Conservation (phyloP, 352 stramenopile species). For the Phytopythium mirpurense region DNA sequence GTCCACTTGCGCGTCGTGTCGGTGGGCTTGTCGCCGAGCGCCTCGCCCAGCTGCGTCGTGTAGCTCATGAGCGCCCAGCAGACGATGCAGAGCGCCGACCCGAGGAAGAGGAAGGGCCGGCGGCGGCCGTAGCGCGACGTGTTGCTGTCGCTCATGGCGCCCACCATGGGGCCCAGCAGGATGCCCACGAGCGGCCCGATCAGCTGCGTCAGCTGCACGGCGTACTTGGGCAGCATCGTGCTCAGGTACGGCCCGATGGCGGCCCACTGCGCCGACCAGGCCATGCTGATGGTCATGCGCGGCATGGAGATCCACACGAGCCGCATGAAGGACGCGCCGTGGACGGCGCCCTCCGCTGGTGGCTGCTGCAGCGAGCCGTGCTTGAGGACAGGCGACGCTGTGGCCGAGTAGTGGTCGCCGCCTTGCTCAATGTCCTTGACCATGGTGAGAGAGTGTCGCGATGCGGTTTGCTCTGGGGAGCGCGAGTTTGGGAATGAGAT, state of each 20-base stretch:
- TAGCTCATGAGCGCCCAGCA: too few species aligned
- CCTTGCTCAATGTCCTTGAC: slow-evolving; percentile 1
- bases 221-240: slow-evolving; percentile 11
- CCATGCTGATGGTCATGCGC: slow-evolving; percentile 11
- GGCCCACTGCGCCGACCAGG: slow-evolving; percentile 20
- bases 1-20: too few species aligned
- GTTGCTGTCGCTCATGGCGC: slow-evolving; percentile 21
- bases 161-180: slow-evolving; percentile 15
- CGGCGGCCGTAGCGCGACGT: slow-evolving; percentile 18
- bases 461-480: not conserved
- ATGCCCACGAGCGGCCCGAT: slow-evolving; percentile 16
- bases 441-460: not conserved
- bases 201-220: slow-evolving; percentile 18
- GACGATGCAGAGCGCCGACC: not conserved
- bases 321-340: too few species aligned
- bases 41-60: slow-evolving; percentile 14
- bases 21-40: slow-evolving; percentile 20
- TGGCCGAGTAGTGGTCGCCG: not conserved
- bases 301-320: slow-evolving; percentile 5
- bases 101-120: slow-evolving; percentile 12
- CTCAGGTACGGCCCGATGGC: slow-evolving; percentile 18
- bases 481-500: not conserved
- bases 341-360: too few species aligned
- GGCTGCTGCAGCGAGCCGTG: not conserved
- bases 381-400: not conserved